Conservation (phyloP, 2,329 filamentous ascomycete species). For the Trichoderma asperellum region DNA sequence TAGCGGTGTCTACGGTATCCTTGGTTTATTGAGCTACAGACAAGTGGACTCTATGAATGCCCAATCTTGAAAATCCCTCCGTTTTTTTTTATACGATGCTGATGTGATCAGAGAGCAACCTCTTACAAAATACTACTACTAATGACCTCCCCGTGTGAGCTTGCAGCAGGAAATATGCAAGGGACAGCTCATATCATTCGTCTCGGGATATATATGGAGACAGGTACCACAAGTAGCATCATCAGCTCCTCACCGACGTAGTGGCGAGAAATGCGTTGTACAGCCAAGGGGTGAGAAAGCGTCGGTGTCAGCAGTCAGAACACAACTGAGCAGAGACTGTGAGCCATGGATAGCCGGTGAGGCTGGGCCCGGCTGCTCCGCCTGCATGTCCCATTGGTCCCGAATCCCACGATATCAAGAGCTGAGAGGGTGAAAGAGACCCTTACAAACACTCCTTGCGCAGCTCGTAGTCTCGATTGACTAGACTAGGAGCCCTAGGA, state of each 20-base stretch:
- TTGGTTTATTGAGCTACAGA: neutral
- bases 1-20: constrained; percentile 4
- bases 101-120: neutral
- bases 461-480: neutral
- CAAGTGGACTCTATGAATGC: neutral
- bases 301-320: constrained; percentile 11
- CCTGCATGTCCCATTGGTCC: constrained; percentile 5
- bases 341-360: neutral
- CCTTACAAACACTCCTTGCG: neutral
- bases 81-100: neutral
- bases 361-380: neutral
- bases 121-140: neutral
- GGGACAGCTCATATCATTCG: constrained; percentile 7
- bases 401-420: neutral
- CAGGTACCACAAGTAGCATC: neutral
- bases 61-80: neutral
- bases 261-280: constrained; percentile 4
- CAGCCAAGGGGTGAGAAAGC: constrained; percentile 5
- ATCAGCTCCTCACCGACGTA: neutral
- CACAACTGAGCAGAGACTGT: neutral
- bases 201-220: neutral
- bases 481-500: neutral
- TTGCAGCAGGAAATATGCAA: constrained; percentile 6
- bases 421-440: neutral
- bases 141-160: neutral